These are phyloP conservation scores for Penicillium alfredii DNA, from an alignment of 495 filamentous ascomycete species.

Conservation along the genomic window DNA sequence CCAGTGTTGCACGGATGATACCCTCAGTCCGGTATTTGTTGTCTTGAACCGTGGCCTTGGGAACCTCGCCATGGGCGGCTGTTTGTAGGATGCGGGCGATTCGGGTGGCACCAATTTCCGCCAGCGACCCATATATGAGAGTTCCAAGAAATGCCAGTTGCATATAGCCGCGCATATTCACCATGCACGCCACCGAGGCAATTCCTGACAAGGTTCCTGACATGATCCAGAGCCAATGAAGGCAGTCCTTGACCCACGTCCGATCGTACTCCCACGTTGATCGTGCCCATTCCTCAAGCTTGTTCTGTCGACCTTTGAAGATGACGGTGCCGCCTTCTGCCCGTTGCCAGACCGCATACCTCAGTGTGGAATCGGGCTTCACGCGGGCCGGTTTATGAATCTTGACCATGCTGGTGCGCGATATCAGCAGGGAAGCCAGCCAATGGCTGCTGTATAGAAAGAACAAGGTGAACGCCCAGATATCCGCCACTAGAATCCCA, in stretches of 20 bases:
- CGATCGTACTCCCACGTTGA: conserved; percentile 26
- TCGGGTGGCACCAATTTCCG: conserved; percentile 22
- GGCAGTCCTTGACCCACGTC: conserved; percentile 1
- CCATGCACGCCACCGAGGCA: conserved; percentile 27
- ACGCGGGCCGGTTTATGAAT: conserved; percentile 12
- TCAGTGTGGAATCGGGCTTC: conserved; percentile 2
- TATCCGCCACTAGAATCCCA: conserved; percentile 19
- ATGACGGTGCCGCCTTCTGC: conserved; percentile 28
- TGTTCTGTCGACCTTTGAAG: conserved; percentile 24
- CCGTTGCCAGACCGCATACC: conserved; percentile 25
- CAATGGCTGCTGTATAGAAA: conserved; percentile 24
- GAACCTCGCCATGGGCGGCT: conserved; percentile 10
- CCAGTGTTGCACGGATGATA: conserved; percentile 20
- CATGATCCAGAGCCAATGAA: conserved; percentile 21
- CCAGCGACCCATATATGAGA: conserved; percentile 21
- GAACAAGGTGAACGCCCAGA: conserved; percentile 25
- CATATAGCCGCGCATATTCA: conserved; percentile 24
- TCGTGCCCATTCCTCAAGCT: conserved; percentile 27
- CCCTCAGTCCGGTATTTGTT: conserved; percentile 20
- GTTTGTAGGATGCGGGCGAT: conserved; percentile 20
- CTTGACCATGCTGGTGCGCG: conserved; percentile 17
- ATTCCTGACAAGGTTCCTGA: conserved; percentile 23
- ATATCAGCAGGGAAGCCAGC: conserved; percentile 16
- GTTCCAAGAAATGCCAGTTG: conserved; percentile 24
- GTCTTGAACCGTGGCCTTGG: conserved; percentile 1